Conservation (phyloP, 306 rosid genomes). For the Carpinus viminea region DNA sequence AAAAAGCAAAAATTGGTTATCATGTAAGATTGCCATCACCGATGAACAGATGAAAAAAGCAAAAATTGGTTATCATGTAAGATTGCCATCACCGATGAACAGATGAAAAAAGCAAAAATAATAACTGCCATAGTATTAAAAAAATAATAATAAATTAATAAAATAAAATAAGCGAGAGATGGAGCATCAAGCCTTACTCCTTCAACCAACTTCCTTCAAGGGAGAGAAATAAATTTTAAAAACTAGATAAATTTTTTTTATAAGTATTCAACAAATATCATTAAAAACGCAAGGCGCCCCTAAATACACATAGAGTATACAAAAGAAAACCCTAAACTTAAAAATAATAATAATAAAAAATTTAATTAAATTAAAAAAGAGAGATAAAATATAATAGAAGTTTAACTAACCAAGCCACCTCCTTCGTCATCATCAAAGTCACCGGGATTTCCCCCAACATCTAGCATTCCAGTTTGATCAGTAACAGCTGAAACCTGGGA, state of each 20-base stretch:
- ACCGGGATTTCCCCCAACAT: conserved; percentile 73
- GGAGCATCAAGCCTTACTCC: neutral
- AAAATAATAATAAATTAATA: neutral
- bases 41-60: neutral
- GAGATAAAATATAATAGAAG: neutral
- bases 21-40: neutral
- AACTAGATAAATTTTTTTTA: neutral
- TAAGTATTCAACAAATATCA: no score
- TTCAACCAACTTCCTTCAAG: neutral
- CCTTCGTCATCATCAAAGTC: conserved; percentile 96
- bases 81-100: neutral
- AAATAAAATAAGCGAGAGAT: neutral
- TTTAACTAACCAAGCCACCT: conserved; percentile 75
- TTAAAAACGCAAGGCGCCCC: no score
- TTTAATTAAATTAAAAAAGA: no score
- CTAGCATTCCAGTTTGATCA: conserved; percentile 82
- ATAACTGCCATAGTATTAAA: neutral
- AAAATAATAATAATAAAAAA: no score
- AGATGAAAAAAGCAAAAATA: neutral
- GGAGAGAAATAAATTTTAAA: neutral
- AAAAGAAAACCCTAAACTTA: no score
- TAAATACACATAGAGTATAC: no score
- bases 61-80: neutral
- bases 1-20: no score
- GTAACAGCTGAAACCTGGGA: conserved; percentile 84